Evolutionary conservation across 2,329 filamentous ascomycete genomes (phyloP).

Genomic region (Pleoardoris graminearum): DNA sequence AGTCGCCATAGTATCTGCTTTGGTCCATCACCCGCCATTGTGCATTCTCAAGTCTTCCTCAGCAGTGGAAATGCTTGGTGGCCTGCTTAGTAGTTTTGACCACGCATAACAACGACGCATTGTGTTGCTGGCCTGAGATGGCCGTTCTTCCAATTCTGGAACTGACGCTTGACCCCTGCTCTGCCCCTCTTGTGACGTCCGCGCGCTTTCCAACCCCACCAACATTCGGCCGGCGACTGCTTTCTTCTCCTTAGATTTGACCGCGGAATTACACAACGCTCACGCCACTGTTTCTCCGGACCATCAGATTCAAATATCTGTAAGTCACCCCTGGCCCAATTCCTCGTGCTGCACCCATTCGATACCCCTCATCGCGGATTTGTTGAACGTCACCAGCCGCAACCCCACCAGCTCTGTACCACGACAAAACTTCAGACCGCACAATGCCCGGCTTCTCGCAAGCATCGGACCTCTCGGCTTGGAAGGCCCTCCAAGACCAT

Average conservation of each 20-base stretch:
- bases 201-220: slow-evolving; percentile 3
- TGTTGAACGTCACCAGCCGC: slow-evolving; percentile 13
- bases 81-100: no score
- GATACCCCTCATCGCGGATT: slow-evolving; percentile 12
- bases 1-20: no score
- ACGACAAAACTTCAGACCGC: slow-evolving; percentile 15
- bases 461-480: slow-evolving; percentile 81
- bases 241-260: slow-evolving; percentile 15
- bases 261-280: slow-evolving; percentile 9
- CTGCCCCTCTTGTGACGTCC: slow-evolving; percentile 6
- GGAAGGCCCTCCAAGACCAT: slow-evolving; percentile 89
- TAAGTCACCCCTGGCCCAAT: slow-evolving; percentile 12
- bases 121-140: no score
- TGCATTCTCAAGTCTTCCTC: not conserved
- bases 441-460: slow-evolving; percentile 71
- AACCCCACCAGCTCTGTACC: slow-evolving; percentile 27
- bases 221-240: slow-evolving; percentile 2
- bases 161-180: slow-evolving; percentile 5
- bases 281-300: not conserved
- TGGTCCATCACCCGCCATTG: no score
- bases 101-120: no score
- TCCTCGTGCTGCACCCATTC: slow-evolving; percentile 9
- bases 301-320: not conserved
- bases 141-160: slow-evolving; percentile 4
- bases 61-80: slow-evolving; percentile 23